phyloP scores from a whole-genome alignment of 2,329 filamentous ascomycete species.

The Cordyceps farinosa region DNA sequence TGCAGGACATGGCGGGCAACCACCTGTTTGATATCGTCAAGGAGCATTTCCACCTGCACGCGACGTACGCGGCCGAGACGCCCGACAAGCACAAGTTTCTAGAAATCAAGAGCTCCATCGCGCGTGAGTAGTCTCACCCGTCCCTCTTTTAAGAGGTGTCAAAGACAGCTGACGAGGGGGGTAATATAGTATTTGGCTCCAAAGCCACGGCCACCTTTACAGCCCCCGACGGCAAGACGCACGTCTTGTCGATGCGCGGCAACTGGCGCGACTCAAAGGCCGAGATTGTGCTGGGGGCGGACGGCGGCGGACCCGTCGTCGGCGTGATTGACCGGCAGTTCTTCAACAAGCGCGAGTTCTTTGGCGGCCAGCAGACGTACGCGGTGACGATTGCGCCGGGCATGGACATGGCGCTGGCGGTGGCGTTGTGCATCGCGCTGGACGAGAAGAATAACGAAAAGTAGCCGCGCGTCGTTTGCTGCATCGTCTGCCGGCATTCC shows the following conservation, averaged over 20 bases:
- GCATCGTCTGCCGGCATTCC: too few species aligned
- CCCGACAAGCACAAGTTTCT: conserved; percentile 45
- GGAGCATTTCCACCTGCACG: conserved; percentile 48
- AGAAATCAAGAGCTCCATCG: conserved; percentile 53
- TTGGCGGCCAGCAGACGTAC: conserved; percentile 64
- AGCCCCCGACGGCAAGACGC: conserved; percentile 40
- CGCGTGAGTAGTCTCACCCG: conserved; percentile 37
- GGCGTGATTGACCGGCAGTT: conserved; percentile 58
- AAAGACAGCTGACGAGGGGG: too few species aligned
- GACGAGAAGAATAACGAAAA: conserved; percentile 57
- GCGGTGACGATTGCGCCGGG: conserved; percentile 59
- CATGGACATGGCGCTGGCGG: conserved; percentile 63
- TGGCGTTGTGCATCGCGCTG: conserved; percentile 63
- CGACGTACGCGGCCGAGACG: conserved; percentile 49
- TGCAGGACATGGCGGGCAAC: conserved; percentile 49
- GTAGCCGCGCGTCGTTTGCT: not conserved
- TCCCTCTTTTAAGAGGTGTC: not conserved
- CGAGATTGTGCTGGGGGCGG: conserved; percentile 49
- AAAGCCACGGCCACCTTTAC: conserved; percentile 57
- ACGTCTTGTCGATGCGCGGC: conserved; percentile 56
- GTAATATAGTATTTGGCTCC: conserved; percentile 44
- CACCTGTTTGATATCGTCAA: conserved; percentile 58
- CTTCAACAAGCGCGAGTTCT: conserved; percentile 53
- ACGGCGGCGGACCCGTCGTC: conserved; percentile 46
- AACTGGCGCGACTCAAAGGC: conserved; percentile 57